Evolutionary conservation across 179 eudicot genomes (phyloP).

Genomic region (Camellia oleifera): DNA sequence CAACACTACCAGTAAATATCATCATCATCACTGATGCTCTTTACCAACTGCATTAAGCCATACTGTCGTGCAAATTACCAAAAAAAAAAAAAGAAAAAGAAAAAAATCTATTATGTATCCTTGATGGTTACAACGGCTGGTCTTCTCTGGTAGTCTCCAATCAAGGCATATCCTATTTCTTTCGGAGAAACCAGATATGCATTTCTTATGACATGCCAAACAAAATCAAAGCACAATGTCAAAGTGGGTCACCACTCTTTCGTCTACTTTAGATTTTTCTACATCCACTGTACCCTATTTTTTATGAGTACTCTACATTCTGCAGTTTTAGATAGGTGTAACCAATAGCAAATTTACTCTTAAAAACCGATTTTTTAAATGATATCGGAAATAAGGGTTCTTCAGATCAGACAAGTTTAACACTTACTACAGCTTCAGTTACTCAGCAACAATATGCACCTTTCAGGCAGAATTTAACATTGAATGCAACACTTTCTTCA

Average conservation of each 20-base stretch:
- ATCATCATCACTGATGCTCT: conserved; percentile 3
- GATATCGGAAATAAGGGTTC: background rate
- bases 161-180: background rate
- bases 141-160: background rate
- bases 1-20: conserved; percentile 4
- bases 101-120: background rate
- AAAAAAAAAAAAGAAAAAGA: background rate
- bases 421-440: background rate
- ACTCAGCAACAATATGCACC: background rate
- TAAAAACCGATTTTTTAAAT: background rate
- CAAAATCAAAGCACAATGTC: background rate
- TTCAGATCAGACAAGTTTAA: background rate
- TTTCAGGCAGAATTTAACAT: background rate
- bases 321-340: background rate
- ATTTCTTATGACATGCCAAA: background rate
- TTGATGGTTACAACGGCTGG: background rate
- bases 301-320: background rate
- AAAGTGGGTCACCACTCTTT: background rate
- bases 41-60: background rate
- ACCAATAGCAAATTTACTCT: background rate
- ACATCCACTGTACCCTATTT: background rate
- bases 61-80: background rate
- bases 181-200: background rate
- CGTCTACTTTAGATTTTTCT: background rate
- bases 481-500: background rate